These are phyloP conservation scores for Saccharum spontaneum DNA, from an alignment of 176 grass and related monocot species.

Conservation along the genomic window DNA sequence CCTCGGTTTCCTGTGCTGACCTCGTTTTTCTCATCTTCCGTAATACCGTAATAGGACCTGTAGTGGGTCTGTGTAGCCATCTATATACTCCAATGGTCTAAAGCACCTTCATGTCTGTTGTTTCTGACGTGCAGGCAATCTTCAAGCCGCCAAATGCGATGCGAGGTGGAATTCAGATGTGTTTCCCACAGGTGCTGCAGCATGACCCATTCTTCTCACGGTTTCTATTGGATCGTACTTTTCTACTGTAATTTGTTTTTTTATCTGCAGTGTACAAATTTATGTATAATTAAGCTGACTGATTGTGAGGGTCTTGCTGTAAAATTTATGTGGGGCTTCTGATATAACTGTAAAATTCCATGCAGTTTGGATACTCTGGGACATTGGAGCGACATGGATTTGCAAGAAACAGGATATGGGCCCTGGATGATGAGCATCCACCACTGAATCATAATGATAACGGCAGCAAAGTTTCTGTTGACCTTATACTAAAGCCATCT, in stretches of 20 bases:
- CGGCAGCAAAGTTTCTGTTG: slow-evolving; percentile 49
- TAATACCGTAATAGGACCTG: background rate
- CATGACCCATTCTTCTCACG: background rate
- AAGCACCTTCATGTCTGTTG: background rate
- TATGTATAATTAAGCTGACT: background rate
- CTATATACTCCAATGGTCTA: background rate
- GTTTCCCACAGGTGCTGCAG: slow-evolving; percentile 75
- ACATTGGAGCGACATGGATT: slow-evolving; percentile 87
- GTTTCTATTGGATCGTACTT: background rate
- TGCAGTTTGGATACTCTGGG: slow-evolving; percentile 52
- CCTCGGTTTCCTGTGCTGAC: background rate
- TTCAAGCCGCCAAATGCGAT: slow-evolving; percentile 82
- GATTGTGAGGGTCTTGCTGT: background rate
- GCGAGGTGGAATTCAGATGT: slow-evolving; percentile 91
- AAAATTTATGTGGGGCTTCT: background rate
- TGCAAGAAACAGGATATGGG: slow-evolving; percentile 89
- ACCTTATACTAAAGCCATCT: slow-evolving; percentile 86
- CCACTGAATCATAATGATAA: slow-evolving; percentile 34
- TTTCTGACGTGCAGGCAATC: slow-evolving; percentile 60
- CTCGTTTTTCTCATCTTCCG: slow-evolving; percentile 6
- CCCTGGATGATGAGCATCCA: slow-evolving; percentile 57
- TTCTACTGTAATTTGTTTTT: background rate
- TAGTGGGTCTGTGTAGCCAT: background rate
- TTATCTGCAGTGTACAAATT: background rate
- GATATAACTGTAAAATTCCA: background rate